A percentile compares a stretch with the other conserved stretches of the same genome.
phyloP scores from a whole-genome alignment of 78 protist genomes.

The Isochrysis galbana region DNA sequence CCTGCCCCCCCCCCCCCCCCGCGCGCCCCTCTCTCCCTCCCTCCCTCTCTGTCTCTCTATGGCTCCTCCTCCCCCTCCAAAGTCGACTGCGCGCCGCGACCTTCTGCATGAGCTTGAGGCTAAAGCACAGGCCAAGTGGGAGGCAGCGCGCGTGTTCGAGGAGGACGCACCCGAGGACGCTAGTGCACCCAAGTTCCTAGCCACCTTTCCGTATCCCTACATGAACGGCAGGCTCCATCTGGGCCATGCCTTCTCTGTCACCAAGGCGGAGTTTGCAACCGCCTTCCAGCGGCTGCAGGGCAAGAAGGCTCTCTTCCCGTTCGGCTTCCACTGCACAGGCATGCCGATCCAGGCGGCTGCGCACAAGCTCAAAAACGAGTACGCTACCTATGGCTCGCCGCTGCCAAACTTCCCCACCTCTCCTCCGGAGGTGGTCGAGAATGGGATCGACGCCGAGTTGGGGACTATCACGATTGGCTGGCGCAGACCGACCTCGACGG shows the following conservation, averaged over 20 bases:
- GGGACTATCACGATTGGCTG: slow-evolving; percentile 1
- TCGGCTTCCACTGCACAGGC: slow-evolving; percentile 99
- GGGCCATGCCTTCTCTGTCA: slow-evolving; percentile 97
- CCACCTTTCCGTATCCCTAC: slow-evolving; percentile 99
- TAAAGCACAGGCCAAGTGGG: slow-evolving; percentile 40
- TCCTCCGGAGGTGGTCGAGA: slow-evolving; percentile 24
- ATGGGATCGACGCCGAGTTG: neutral
- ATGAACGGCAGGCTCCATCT: slow-evolving; percentile 99
- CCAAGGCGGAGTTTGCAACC: slow-evolving; percentile 97
- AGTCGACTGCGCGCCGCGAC: slow-evolving; percentile 48
- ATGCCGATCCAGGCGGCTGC: slow-evolving; percentile 98
- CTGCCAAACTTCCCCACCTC: slow-evolving; percentile 29
- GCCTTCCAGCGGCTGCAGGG: slow-evolving; percentile 94
- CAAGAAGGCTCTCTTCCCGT: slow-evolving; percentile 92
- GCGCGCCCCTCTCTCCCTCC: too few species aligned
- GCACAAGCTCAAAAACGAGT: slow-evolving; percentile 53
- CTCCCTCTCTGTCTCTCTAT: too few species aligned
- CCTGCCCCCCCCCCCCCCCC: too few species aligned
- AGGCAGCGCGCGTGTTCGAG: slow-evolving; percentile 6
- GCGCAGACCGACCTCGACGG: slow-evolving; percentile 29
- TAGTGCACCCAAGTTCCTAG: slow-evolving; percentile 66
- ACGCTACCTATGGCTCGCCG: slow-evolving; percentile 38
- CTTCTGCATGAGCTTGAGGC: slow-evolving; percentile 33
- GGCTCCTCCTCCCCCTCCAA: too few species aligned
- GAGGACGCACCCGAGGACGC: slow-evolving; percentile 21